Evolutionary conservation across 306 rosid species (phyloP).

Genomic region (Hippophae tibetana): DNA sequence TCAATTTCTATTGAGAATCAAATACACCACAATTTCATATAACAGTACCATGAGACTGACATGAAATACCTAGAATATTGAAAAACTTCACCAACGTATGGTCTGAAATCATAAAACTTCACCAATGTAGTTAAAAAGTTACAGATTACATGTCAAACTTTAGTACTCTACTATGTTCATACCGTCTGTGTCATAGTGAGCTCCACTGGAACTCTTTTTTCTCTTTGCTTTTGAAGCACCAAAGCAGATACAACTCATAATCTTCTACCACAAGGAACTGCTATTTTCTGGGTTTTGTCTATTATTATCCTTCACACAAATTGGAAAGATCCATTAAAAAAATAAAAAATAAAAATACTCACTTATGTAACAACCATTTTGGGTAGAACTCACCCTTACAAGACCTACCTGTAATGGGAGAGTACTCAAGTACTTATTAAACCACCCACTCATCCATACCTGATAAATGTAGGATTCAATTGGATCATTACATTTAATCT

Average conservation of each 20-base stretch:
- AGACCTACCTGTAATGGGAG: too few relatives aligned
- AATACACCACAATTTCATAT: too few relatives aligned
- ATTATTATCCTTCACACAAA: background rate
- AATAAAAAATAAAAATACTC: too few relatives aligned
- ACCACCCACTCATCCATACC: too few relatives aligned
- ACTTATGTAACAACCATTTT: too few relatives aligned
- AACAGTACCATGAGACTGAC: too few relatives aligned
- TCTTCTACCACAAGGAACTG: background rate
- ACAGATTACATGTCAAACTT: background rate
- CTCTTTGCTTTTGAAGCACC: constrained; percentile 37
- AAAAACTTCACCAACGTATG: background rate
- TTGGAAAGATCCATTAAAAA: too few relatives aligned
- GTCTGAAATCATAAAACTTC: background rate
- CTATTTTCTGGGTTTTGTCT: constrained; percentile 1
- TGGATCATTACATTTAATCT: too few relatives aligned
- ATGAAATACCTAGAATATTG: background rate
- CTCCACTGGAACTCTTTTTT: constrained; percentile 27
- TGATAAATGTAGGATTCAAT: too few relatives aligned
- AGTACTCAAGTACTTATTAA: too few relatives aligned
- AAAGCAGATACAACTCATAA: constrained; percentile 85
- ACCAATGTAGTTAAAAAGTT: constrained; percentile 7
- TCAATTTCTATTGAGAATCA: too few relatives aligned
- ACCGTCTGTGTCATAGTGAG: constrained; percentile 43
- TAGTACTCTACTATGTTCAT: constrained; percentile 11
- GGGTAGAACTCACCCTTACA: too few relatives aligned